Conservation (phyloP, 1,139 yeast species). For the Candida freyschussii region DNA sequence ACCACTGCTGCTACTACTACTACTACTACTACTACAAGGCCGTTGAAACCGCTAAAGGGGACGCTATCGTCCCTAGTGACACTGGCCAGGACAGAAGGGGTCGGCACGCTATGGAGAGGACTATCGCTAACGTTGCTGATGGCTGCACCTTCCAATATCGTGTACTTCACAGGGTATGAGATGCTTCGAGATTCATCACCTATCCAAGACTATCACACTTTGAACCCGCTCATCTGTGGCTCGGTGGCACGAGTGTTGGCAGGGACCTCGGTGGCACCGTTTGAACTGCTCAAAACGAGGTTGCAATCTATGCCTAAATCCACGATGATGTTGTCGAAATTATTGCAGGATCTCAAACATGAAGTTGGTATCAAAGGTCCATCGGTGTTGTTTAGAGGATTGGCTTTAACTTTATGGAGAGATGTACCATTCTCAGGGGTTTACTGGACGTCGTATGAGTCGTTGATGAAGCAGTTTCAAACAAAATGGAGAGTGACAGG, state of each 20-base stretch:
- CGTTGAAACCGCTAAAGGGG: constrained; percentile 12
- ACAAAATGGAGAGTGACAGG: constrained; percentile 7
- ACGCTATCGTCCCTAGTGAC: constrained; percentile 10
- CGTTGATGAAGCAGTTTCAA: constrained; percentile 29
- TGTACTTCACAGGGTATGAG: constrained; percentile 93
- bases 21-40: constrained; percentile 17
- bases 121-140: constrained; percentile 74
- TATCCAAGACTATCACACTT: constrained; percentile 36
- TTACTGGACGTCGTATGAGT: constrained; percentile 87
- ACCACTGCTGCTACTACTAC: constrained; percentile 27
- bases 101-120: constrained; percentile 82
- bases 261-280: constrained; percentile 81
- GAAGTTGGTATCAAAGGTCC: constrained; percentile 58
- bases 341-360: constrained; percentile 50
- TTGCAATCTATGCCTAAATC: constrained; percentile 71
- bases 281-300: constrained; percentile 83
- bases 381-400: constrained; percentile 71
- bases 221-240: constrained; percentile 85
- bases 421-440: constrained; percentile 97
- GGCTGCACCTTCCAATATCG: constrained; percentile 92
- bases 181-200: constrained; percentile 74
- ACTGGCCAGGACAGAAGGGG: constrained; percentile 60
- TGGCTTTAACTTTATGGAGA: constrained; percentile 87
- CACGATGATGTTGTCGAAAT: constrained; percentile 30
- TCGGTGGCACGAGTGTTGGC: constrained; percentile 78